These are phyloP conservation scores for Talaromyces ruber DNA, from an alignment of 495 filamentous ascomycete species.

Conservation along the genomic window DNA sequence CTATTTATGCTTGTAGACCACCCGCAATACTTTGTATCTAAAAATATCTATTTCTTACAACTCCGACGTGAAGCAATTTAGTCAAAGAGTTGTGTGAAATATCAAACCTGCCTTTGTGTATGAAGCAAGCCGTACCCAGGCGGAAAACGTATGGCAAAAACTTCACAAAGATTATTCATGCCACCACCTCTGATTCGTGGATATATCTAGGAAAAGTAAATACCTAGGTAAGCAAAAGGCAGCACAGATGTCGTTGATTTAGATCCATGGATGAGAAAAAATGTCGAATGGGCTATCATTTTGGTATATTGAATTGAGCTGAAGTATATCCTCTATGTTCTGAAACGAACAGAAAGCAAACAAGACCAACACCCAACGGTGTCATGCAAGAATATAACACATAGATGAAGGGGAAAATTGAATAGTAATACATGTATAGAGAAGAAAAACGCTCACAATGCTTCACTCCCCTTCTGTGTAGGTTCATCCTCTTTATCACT, in stretches of 20 bases:
- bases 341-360: background rate
- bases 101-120: too few species aligned
- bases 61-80: too few species aligned
- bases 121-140: too few species aligned
- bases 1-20: too few species aligned
- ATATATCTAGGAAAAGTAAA: constrained; percentile 25
- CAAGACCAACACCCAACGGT: background rate
- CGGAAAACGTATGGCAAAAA: too few species aligned
- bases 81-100: too few species aligned
- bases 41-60: too few species aligned
- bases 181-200: too few species aligned
- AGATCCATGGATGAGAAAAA: too few species aligned
- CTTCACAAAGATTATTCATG: too few species aligned
- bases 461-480: background rate
- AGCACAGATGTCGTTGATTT: background rate
- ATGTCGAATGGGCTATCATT: background rate
- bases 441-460: background rate
- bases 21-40: too few species aligned
- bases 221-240: too few species aligned
- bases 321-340: background rate
- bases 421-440: background rate
- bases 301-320: background rate
- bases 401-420: background rate
- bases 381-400: background rate
- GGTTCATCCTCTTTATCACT: constrained; percentile 1